Evolutionary conservation across 257 asterid genomes (phyloP), one percentile per base, ranked within the genome.

Genomic region (Solanum medicagineum): DNA sequence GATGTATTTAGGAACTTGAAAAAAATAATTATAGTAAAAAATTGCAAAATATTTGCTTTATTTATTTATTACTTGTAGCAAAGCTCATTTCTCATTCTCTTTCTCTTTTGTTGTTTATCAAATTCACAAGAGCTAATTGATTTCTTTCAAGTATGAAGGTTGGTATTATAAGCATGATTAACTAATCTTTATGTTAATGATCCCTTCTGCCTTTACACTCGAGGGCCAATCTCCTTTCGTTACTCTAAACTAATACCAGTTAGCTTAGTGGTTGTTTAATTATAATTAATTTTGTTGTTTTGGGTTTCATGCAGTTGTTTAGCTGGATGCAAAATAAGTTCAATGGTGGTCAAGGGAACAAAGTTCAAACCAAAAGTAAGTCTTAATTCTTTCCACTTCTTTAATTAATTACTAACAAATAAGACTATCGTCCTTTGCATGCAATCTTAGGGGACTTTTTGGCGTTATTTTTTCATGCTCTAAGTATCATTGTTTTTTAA

Each of bases 81-180:
- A 85, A 88, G 87, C 90, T 90, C 87, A 89, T 86, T 85, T 88
- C 91, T 91, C 90, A 88, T 91, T n/a, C n/a, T n/a, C n/a, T n/a
- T n/a, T n/a, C n/a, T 20, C 42, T 13, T 20, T 24, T 36, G 40
- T 36, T 36, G 6, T 36, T 29, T 45, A 68, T 13, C 47, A 68
- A 68, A 2, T 40, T 69, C 29, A 69, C 0, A 69, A 5, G 5
- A 20, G 3, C 59, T 65, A 26, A 7, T 14, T 65, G 15, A 3
- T 14, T 66, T 47, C 68, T 62, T 85, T 69, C 87, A 74, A 86
- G 60, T 82, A 92, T 92, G 95, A 92, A 92, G 95, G 95, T 91
- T 70, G 87, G 90, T 81, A 32, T 71, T 2, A 12, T n/a, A 73
- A 73, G 56, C 4, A 36, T 36, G 40, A 36, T 36, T 36, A 3